phyloP scores from a whole-genome alignment of 495 filamentous ascomycete species.

The Penicillium herquei region DNA sequence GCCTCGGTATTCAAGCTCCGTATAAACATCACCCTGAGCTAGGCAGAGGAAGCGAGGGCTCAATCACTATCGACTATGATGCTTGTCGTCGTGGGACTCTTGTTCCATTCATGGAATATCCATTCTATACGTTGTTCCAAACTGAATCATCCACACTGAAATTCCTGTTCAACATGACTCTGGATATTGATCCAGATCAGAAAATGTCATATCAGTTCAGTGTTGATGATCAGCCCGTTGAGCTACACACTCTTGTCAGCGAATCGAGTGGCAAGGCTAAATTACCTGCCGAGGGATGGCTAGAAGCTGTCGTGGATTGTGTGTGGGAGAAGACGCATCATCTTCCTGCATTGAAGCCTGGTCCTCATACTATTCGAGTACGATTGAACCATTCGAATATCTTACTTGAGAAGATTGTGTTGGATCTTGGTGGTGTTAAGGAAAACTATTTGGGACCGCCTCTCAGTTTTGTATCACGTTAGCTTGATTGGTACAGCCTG shows the following conservation, averaged over 20 bases:
- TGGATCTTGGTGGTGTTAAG: slow-evolving; percentile 67
- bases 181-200: slow-evolving; percentile 58
- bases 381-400: slow-evolving; percentile 59
- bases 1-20: slow-evolving; percentile 38
- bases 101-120: slow-evolving; percentile 51
- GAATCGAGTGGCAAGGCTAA: slow-evolving; percentile 4
- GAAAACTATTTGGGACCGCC: slow-evolving; percentile 67
- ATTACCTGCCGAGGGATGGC: slow-evolving; percentile 51
- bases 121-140: slow-evolving; percentile 62
- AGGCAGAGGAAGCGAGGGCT: slow-evolving; percentile 9
- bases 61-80: slow-evolving; percentile 17
- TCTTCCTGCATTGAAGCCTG: neutral
- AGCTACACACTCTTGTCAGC: neutral
- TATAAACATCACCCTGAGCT: slow-evolving; percentile 19
- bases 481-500: neutral
- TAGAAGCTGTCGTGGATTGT: slow-evolving; percentile 51
- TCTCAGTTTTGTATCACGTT: neutral
- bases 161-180: slow-evolving; percentile 56
- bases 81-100: neutral
- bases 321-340: slow-evolving; percentile 50
- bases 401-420: slow-evolving; percentile 66
- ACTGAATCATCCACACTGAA: slow-evolving; percentile 50
- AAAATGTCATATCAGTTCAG: slow-evolving; percentile 61
- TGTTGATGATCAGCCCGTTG: slow-evolving; percentile 36
- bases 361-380: slow-evolving; percentile 24